Evolutionary conservation across 306 rosid genomes (phyloP).

Genomic region (Cicer pinnatifidum): DNA sequence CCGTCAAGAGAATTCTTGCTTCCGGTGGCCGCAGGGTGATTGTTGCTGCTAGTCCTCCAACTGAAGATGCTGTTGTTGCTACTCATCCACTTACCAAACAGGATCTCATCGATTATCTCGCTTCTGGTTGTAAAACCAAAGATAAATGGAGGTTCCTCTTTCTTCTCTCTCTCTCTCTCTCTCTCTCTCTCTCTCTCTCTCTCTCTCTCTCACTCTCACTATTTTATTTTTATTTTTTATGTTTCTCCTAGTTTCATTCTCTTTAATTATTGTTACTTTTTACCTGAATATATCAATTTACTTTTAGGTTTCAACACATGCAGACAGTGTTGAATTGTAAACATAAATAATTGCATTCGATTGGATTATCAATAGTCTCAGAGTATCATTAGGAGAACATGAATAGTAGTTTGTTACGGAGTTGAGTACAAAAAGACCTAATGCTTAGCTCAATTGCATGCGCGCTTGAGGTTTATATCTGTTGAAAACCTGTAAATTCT

Average conservation of each 20-base stretch:
- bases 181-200: not conserved
- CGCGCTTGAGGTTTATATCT: slow-evolving; percentile 1
- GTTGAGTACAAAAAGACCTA: not conserved
- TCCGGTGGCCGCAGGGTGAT: slow-evolving; percentile 52
- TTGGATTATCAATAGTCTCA: slow-evolving; percentile 4
- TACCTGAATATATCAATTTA: not conserved
- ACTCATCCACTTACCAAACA: slow-evolving; percentile 75
- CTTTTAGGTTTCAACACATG: not conserved
- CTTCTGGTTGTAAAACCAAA: slow-evolving; percentile 74
- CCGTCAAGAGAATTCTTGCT: slow-evolving; percentile 45
- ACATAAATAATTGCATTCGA: not conserved
- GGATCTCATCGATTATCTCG: slow-evolving; percentile 86
- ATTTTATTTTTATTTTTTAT: not conserved
- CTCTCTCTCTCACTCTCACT: not conserved
- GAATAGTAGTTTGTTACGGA: not conserved
- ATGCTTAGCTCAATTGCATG: not conserved
- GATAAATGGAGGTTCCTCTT: slow-evolving; percentile 77
- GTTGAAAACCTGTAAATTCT: not conserved
- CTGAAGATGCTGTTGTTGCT: slow-evolving; percentile 78
- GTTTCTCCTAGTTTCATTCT: not conserved
- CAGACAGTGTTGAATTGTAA: not conserved
- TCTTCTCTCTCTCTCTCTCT: not conserved
- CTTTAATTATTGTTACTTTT: not conserved
- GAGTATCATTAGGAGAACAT: not conserved
- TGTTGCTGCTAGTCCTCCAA: slow-evolving; percentile 93